These are phyloP conservation scores for Populus hybrid DNA, from an alignment of 441 rosid species.

Conservation along the genomic window DNA sequence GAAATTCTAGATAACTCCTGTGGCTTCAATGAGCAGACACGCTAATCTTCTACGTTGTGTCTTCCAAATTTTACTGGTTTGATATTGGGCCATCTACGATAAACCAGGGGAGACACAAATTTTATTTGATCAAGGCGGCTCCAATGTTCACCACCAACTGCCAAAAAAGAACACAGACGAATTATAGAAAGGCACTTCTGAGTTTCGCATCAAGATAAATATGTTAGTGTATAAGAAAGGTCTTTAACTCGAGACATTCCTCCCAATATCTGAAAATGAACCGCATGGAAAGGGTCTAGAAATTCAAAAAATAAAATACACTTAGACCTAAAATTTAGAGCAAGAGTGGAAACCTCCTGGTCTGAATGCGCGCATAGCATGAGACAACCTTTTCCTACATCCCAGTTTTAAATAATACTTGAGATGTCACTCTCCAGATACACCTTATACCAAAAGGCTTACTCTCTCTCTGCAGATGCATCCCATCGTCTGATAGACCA, in stretches of 20 bases:
- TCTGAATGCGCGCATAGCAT: neutral
- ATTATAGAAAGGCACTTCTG: neutral
- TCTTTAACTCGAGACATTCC: neutral
- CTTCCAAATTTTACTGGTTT: neutral
- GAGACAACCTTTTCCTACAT: neutral
- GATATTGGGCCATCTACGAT: constrained; percentile 2
- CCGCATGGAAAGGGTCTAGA: neutral
- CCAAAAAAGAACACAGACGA: constrained; percentile 1
- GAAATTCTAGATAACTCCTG: neutral
- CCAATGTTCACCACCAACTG: constrained; percentile 15
- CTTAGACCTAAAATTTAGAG: neutral
- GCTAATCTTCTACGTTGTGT: constrained; percentile 4
- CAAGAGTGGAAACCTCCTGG: neutral
- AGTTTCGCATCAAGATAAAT: neutral
- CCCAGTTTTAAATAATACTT: neutral
- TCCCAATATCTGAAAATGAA: neutral
- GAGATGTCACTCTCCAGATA: neutral
- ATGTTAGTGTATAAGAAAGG: neutral
- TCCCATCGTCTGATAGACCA: neutral
- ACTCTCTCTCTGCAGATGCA: neutral
- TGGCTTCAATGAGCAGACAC: constrained; percentile 4
- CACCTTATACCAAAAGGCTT: no score
- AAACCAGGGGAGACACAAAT: neutral
- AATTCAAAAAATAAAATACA: neutral
- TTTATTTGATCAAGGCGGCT: constrained; percentile 7